Percentiles rank a stretch among this genome's conserved stretches.
These are phyloP conservation scores for Bacidia rubella DNA, from an alignment of 495 filamentous ascomycete genomes.

Conservation along the genomic window DNA sequence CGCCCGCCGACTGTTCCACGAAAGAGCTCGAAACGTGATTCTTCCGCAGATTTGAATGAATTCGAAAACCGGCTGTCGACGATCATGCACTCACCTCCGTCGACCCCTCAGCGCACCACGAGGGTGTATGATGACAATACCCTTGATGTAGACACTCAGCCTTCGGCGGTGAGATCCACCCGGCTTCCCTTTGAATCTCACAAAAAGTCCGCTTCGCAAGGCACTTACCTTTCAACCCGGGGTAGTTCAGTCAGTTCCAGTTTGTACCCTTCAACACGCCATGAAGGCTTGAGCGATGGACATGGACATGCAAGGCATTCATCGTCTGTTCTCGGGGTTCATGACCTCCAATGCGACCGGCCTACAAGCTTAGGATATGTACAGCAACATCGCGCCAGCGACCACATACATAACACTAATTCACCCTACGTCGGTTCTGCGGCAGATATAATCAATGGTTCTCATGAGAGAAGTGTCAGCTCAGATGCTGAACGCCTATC, in stretches of 20 bases:
- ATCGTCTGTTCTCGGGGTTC: conserved; percentile 20
- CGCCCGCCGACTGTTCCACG: conserved; percentile 39
- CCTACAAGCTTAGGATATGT: conserved; percentile 61
- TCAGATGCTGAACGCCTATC: conserved; percentile 11
- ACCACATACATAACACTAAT: conserved; percentile 46
- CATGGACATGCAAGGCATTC: conserved; percentile 17
- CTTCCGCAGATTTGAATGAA: conserved; percentile 15
- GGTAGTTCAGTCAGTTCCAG: conserved; percentile 17
- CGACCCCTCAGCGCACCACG: conserved; percentile 12
- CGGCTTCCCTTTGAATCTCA: conserved; percentile 16
- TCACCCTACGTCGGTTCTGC: conserved; percentile 35
- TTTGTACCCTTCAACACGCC: conserved; percentile 7
- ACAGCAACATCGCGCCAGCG: conserved; percentile 48
- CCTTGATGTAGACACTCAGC: conserved; percentile 12
- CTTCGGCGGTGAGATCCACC: conserved; percentile 6
- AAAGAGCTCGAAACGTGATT: conserved; percentile 48
- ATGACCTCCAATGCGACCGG: conserved; percentile 34
- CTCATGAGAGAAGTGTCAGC: conserved; percentile 16
- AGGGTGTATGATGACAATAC: conserved; percentile 17
- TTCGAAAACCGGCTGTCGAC: conserved; percentile 18
- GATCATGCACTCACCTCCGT: conserved; percentile 17
- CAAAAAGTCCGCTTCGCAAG: conserved; percentile 12
- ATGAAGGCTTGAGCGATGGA: conserved; percentile 3
- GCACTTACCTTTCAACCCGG: conserved; percentile 13
- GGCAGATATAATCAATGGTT: conserved; percentile 33